Evolutionary conservation across 148 eudicot genomes (phyloP).

Genomic region (Chenopodium album): DNA sequence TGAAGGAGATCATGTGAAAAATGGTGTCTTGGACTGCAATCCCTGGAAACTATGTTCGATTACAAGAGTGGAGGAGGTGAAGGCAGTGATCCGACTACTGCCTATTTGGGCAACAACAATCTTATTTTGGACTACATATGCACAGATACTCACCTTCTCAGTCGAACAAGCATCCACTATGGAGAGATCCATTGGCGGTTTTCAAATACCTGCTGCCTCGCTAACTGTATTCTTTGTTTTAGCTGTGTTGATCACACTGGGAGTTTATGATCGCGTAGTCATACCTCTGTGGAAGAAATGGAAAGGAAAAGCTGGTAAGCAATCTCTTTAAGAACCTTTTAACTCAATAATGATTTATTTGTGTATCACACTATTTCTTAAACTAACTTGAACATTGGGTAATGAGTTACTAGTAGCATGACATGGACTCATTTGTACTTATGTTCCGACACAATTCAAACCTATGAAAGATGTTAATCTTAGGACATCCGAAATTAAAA

Average conservation of each 20-base stretch:
- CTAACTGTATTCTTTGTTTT: conserved; percentile 61
- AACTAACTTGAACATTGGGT: too few species aligned
- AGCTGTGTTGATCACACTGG: conserved; percentile 50
- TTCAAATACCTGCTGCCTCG: conserved; percentile 68
- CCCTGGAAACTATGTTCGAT: conserved; percentile 74
- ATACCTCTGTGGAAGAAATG: conserved; percentile 57
- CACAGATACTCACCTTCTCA: conserved; percentile 77
- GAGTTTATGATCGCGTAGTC: conserved; percentile 53
- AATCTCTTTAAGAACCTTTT: neutral
- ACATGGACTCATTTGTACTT: too few species aligned
- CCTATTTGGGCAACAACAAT: conserved; percentile 84
- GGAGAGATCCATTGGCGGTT: conserved; percentile 49
- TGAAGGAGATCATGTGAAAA: conserved; percentile 47
- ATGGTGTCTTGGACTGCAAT: conserved; percentile 32
- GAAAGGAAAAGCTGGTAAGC: conserved; percentile 54
- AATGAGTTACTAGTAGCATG: too few species aligned
- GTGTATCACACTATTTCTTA: too few species aligned
- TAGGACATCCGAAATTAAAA: too few species aligned
- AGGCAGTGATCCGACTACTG: conserved; percentile 52
- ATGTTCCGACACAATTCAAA: too few species aligned
- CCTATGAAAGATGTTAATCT: too few species aligned
- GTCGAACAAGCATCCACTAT: conserved; percentile 71
- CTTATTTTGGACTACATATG: conserved; percentile 71
- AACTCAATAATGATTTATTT: too few species aligned
- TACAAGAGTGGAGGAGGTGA: conserved; percentile 75